Evolutionary conservation across 176 grass and related monocot species (phyloP).

Genomic region (Ensete ventricosum): DNA sequence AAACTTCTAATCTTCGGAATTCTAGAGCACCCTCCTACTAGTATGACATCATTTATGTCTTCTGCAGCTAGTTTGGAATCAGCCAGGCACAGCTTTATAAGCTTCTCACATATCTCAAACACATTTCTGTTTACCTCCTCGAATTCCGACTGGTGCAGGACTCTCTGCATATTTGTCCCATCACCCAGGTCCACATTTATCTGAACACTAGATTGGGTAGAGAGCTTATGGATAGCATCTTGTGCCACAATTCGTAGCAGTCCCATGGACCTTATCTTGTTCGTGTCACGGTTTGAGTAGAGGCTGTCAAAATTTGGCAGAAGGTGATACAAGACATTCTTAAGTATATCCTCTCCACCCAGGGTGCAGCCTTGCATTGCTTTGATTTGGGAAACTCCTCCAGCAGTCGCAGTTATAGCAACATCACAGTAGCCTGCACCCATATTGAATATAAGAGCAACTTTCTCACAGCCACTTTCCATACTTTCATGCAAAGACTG

Average conservation of each 20-base stretch:
- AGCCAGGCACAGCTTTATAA: slow-evolving; percentile 40
- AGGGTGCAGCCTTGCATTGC: slow-evolving; percentile 32
- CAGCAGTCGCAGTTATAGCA: slow-evolving; percentile 49
- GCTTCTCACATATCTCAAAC: slow-evolving; percentile 42
- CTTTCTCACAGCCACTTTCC: slow-evolving; percentile 59
- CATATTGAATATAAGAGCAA: slow-evolving; percentile 66
- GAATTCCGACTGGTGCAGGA: slow-evolving; percentile 35
- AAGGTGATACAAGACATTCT: slow-evolving; percentile 45
- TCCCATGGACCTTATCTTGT: slow-evolving; percentile 41
- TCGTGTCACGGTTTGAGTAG: slow-evolving; percentile 33
- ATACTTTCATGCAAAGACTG: slow-evolving; percentile 44
- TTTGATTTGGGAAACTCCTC: slow-evolving; percentile 69
- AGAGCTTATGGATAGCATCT: slow-evolving; percentile 55
- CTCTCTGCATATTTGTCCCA: slow-evolving; percentile 27
- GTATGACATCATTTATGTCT: slow-evolving; percentile 47
- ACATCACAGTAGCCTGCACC: slow-evolving; percentile 61
- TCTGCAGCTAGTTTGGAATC: slow-evolving; percentile 40
- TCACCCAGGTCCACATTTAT: slow-evolving; percentile 38
- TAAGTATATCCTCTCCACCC: slow-evolving; percentile 68
- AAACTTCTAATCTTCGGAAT: slow-evolving; percentile 50
- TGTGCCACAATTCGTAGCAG: slow-evolving; percentile 39
- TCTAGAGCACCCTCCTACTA: slow-evolving; percentile 57
- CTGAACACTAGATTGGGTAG: slow-evolving; percentile 21
- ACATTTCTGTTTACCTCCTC: slow-evolving; percentile 34
- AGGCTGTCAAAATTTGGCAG: slow-evolving; percentile 42